Percentiles rank a stretch among this genome's conserved stretches.
Evolutionary conservation across 2,329 filamentous ascomycete species (phyloP).

Genomic region (Boeremia lycopersici): DNA sequence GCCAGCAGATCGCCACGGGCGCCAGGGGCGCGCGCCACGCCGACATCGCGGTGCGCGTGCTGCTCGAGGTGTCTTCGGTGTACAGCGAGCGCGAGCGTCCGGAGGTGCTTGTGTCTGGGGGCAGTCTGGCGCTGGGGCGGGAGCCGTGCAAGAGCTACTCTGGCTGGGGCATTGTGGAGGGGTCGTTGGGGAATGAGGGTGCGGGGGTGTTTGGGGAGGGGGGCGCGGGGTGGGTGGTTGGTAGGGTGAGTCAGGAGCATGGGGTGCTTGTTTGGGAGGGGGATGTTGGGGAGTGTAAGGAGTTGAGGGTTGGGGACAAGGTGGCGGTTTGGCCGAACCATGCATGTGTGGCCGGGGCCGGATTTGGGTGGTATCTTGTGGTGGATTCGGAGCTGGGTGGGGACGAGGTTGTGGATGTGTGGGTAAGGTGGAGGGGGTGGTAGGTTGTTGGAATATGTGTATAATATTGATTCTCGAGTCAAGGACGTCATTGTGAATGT

Average conservation of each 20-base stretch:
- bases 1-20: slow-evolving; percentile 79
- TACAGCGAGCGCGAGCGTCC: slow-evolving; percentile 59
- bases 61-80: slow-evolving; percentile 73
- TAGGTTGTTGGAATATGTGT: slow-evolving; percentile 37
- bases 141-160: slow-evolving; percentile 74
- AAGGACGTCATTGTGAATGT: no score
- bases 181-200: slow-evolving; percentile 56
- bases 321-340: slow-evolving; percentile 80
- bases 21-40: slow-evolving; percentile 44
- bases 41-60: slow-evolving; percentile 66
- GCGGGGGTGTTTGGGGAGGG: slow-evolving; percentile 35
- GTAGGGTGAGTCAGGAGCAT: slow-evolving; percentile 78
- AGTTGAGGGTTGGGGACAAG: slow-evolving; percentile 67
- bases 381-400: slow-evolving; percentile 66
- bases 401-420: slow-evolving; percentile 72
- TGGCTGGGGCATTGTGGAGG: slow-evolving; percentile 72
- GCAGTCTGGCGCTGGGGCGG: slow-evolving; percentile 71
- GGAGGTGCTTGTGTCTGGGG: slow-evolving; percentile 73
- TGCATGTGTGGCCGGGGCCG: slow-evolving; percentile 75
- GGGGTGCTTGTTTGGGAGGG: slow-evolving; percentile 70
- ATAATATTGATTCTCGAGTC: not conserved
- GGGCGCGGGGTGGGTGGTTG: slow-evolving; percentile 67
- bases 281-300: slow-evolving; percentile 33
- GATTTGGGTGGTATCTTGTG: slow-evolving; percentile 75
- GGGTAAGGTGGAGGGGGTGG: slow-evolving; percentile 74